Evolutionary conservation across 768 basidiomycete species (phyloP), one percentile per base, ranked within the genome.

Genomic region (Thelephora ganbajun): DNA sequence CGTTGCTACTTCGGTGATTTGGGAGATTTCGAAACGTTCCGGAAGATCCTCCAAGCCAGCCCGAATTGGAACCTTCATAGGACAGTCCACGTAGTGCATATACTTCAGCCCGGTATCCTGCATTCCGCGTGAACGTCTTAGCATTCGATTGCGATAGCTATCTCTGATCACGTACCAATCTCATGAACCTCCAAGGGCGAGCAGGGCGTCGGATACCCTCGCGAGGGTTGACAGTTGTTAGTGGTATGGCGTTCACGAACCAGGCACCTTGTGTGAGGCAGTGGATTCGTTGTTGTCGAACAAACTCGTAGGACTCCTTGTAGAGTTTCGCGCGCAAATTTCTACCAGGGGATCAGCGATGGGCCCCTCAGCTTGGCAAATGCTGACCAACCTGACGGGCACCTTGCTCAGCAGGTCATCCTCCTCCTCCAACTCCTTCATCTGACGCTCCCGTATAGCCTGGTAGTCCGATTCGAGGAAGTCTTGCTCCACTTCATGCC

Each of bases 281-380:
- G 53, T 87, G 82, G 57, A 92, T 82, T 46, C 91, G 73, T 62
- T 96, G 91, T 59, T 85, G 81, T 36, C 82, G 73, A 18, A 96
- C 85, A 56, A 92, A 93, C 57, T 90, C 87, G 53, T 77, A 88
- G 12, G 87, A 90, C 60, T 96, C 91, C 57, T 80, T 88, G 69
- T 86, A 86, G 18, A 96, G 69, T 54, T 88, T 87, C 37, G 79
- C 79, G 16, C 88, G 79, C 39, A 96, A 66, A 59, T 86, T 90
- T 47, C 89, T 92, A 56, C 1, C 9, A 30, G 11, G 22, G 41
- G 5, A 22, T 14, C 48, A 48, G 35, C 35, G 12, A n/a, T 23
- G 16, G 6, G 39, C 1, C 26, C 18, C 6, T 9, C 13, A 16
- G 33, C 13, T 7, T 16, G 11, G 19, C 11, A 41, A 13, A 3